Conservation (phyloP, 306 rosid species). For the Mimosa pudica region DNA sequence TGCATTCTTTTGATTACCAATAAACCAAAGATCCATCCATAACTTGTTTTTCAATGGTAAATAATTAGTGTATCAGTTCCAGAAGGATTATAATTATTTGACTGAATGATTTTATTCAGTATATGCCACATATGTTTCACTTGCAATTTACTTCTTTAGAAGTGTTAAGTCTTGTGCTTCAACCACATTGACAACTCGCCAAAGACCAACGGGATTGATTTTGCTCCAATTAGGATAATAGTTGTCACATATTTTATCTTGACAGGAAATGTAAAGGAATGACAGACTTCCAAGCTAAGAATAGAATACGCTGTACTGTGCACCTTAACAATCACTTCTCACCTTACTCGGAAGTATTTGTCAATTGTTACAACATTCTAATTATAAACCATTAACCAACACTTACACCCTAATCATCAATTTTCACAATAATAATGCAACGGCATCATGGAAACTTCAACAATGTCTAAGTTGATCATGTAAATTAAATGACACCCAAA, state of each 20-base stretch:
- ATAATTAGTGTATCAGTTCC: constrained; percentile 11
- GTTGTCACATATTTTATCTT: not conserved
- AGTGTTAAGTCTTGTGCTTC: too few species aligned
- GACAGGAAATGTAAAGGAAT: not conserved
- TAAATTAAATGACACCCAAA: not conserved
- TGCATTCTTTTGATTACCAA: not conserved
- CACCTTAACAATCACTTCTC: not conserved
- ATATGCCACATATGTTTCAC: not conserved
- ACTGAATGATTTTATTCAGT: not conserved
- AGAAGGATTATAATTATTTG: constrained; percentile 14
- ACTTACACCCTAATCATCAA: too few species aligned
- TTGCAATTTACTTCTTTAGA: too few species aligned
- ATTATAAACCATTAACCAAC: too few species aligned
- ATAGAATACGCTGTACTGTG: not conserved
- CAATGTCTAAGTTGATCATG: too few species aligned
- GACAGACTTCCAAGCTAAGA: not conserved
- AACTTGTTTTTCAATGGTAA: not conserved
- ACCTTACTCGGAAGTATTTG: not conserved
- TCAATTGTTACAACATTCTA: not conserved
- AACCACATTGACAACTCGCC: too few species aligned
- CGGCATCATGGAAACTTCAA: too few species aligned
- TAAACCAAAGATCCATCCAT: constrained; percentile 9
- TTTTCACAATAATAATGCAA: too few species aligned
- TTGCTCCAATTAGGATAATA: not conserved
- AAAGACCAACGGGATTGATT: not conserved